Base-by-base conservation (phyloP, 2,329 filamentous ascomycete genomes). In the Teratosphaeria pseudoeucalypti region DNA sequence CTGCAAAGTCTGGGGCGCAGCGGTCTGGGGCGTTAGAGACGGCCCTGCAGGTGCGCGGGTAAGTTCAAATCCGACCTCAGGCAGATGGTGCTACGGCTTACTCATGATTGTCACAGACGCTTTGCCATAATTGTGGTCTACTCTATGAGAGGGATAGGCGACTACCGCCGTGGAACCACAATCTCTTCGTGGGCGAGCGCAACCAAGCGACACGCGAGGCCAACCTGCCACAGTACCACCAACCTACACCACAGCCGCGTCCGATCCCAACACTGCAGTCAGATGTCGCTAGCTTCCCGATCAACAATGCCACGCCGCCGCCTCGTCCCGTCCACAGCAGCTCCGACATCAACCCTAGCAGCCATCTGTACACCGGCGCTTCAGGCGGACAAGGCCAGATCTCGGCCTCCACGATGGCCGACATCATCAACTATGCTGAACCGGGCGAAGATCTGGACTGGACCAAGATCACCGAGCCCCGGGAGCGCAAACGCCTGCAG, bases 1-100 rank as follows among this genome's bases (percentile, higher is more conserved):
- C 74, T 99, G 94, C 73, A 81, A 82, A 61, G 85, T 96, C 37
- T 92, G 89, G 85, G 94, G 92, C 16, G 87, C 87, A 55, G 88
- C 90, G 32, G 90, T 96, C 9, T 99, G 94, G 94, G 92, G 90
- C 55, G 92, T 97, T 2, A 82, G 94, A 67, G 92, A 97, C 75
- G 94, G 94, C 27, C 94, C 94, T 14, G 80, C 83, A 58, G 92
- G 92, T 58, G 83, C 89, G 64, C 87, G 89, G 75, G 90, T 94
- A 78, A 81, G 88, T 76, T 37, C 11, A 26, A 19, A 39, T 26
- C 9, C 56, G 27, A 52, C 9, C 10, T 19, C 16, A 54, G 43
- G 16, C 32, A 10, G 12, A 29, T 9, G 12, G 23, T 19, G 14
- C 11, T 5, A n/a, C 26, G 16, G 12, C 32, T 39, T 1, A 27